Evolutionary conservation across 495 filamentous ascomycete genomes (phyloP), one percentile per base, ranked within the genome.

Genomic region (Pyrenula aspistea): DNA sequence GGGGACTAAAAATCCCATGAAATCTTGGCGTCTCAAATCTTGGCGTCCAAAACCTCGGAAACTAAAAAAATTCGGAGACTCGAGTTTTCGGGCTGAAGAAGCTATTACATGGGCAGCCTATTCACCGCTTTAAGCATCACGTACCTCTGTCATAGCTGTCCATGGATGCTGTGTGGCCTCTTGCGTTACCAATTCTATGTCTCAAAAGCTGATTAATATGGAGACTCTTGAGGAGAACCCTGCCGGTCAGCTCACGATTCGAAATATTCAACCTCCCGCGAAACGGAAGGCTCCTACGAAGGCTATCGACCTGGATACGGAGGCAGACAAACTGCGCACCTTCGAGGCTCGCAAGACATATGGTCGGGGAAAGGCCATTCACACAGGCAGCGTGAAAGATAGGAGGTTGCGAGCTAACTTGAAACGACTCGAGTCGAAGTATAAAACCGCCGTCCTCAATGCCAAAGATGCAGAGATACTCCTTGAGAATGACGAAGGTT

Each of bases 391-490:
- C 12, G 67, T 84, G 36, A 85, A 80, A 60, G 91, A 97, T 76
- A 95, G 89, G 76, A 98, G 96, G 65, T 74, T 96, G 31, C 83
- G 89, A 31, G 79, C 82, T 2, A 95, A 88, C 62, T 74, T 98
- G 2, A 83, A 80, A 60, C 74, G 74, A 12, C 77, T 96, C 52
- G 93, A 98, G 64, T 72, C 71, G 52, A 91, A 88, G 66, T 91
- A 91, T 70, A 82, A 91, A 67, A 79, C 84, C 63, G 91, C 91
- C 1, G 71, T 85, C 0, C 68, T 93, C 10, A 83, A 84, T 66
- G 88, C 92, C 2, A 89, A 91, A 66, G 91, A 97, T 82, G 89
- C 91, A 3, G 94, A 97, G 73, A 95, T 97, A 59, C 75, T 98
- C 50, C 80, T 92, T 42, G 92, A 96, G 67, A 88, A 95, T 63